These are phyloP conservation scores for Xylariaceae sp. DNA, from an alignment of 2,329 filamentous ascomycete species.

Conservation along the genomic window DNA sequence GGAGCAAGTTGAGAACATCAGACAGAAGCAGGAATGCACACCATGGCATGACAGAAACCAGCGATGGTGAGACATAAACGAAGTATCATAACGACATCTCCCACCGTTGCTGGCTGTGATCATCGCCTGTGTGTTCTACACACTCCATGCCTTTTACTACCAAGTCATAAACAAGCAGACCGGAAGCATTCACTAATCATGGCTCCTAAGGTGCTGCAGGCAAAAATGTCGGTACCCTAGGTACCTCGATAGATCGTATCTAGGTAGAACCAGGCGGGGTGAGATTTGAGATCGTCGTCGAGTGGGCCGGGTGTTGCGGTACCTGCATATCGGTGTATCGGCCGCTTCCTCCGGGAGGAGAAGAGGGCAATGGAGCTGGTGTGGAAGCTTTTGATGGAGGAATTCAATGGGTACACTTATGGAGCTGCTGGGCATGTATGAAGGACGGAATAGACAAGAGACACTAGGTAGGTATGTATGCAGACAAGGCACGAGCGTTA, in stretches of 20 bases:
- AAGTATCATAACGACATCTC: not conserved
- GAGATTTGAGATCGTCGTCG: conserved; percentile 15
- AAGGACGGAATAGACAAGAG: not conserved
- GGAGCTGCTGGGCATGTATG: not conserved
- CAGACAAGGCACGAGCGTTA: conserved; percentile 1
- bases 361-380: not conserved
- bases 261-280: conserved; percentile 4
- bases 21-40: not conserved
- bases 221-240: not conserved
- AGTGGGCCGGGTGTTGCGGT: conserved; percentile 26
- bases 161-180: not conserved
- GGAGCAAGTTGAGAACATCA: not conserved
- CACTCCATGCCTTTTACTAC: not conserved
- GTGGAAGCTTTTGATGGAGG: not conserved
- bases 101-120: too few relatives aligned
- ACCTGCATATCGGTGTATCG: conserved; percentile 34
- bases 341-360: conserved; percentile 27
- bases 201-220: not conserved
- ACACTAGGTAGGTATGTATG: not conserved
- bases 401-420: not conserved
- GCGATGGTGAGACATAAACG: not conserved
- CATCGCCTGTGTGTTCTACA: too few relatives aligned
- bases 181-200: not conserved
- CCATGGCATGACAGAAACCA: not conserved
- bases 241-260: not conserved